Percentiles rank a stretch among this genome's conserved stretches.
Conservation (phyloP, 345 rosid species). For the Brassica napus region Da-Ae NC_063442.1:34553001-34553500, state of each 20-base stretch:
- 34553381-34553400: conserved; percentile 19
- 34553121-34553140: background rate
- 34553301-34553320: conserved; percentile 3
- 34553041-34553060: background rate
- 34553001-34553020: background rate
- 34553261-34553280: background rate
- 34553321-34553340: background rate
- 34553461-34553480: background rate
- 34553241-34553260: background rate
- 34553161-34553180: background rate
- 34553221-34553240: background rate
- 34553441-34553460: background rate
- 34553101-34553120: background rate
- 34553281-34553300: conserved; percentile 9
- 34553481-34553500: conserved; percentile 18
- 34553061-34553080: conserved; percentile 1
- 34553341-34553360: conserved; percentile 16
- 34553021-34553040: background rate
- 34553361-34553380: conserved; percentile 16
- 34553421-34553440: background rate
- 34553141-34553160: conserved; percentile 6
- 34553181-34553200: background rate
- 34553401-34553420: conserved; percentile 14
- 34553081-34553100: background rate
- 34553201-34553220: background rate